phyloP scores from a whole-genome alignment of 2,329 filamentous ascomycete species.

The Colletotrichum lentis region DNA sequence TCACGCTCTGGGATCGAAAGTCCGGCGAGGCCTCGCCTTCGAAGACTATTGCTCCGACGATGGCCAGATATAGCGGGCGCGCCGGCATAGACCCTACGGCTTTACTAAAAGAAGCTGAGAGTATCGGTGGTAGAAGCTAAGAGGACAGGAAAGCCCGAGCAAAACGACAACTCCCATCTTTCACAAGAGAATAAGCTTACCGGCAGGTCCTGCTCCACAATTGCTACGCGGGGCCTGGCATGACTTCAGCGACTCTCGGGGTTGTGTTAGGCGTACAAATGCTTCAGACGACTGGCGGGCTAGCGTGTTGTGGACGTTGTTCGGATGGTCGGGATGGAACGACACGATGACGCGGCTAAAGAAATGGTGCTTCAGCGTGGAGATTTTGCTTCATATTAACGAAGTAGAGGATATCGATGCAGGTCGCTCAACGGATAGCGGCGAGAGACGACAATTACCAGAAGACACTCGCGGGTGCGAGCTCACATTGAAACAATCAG shows the following conservation, averaged over 20 bases:
- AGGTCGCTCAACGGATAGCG: background rate
- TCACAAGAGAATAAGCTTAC: conserved; percentile 7
- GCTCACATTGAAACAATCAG: no score
- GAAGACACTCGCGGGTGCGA: no score
- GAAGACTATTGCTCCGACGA: conserved; percentile 59
- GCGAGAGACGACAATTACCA: background rate
- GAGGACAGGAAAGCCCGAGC: background rate
- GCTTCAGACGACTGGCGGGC: no score
- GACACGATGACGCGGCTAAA: background rate
- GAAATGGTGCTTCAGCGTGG: background rate
- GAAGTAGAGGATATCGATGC: background rate
- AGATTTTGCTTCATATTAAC: background rate
- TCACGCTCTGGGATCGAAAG: conserved; percentile 60
- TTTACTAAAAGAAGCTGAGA: background rate
- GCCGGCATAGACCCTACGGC: conserved; percentile 58
- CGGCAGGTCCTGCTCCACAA: conserved; percentile 59
- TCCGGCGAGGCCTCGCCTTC: conserved; percentile 56
- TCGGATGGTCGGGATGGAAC: background rate
- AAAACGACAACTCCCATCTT: background rate
- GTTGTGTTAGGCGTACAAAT: background rate
- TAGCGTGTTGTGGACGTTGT: no score
- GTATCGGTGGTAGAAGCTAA: background rate
- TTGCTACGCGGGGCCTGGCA: conserved; percentile 50
- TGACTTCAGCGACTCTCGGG: background rate
- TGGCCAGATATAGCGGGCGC: conserved; percentile 58